Percentiles rank a stretch among this genome's conserved stretches.
phyloP scores from a whole-genome alignment of 371 early-diverging fungal genomes.

The Entomophthora muscae region DNA sequence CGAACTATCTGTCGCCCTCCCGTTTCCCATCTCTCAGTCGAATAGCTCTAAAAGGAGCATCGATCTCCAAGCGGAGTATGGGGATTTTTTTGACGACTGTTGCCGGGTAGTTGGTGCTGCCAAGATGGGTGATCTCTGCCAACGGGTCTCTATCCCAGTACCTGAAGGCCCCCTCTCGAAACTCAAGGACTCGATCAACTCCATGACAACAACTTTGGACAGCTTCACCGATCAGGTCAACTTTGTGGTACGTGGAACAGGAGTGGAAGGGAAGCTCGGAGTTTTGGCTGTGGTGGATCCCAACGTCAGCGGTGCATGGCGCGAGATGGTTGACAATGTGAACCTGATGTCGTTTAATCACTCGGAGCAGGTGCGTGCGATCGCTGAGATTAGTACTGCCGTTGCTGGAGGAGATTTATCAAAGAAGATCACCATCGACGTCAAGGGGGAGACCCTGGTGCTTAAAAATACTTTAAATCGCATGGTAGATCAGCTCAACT shows the following conservation, averaged over 20 bases:
- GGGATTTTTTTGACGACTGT: conserved; percentile 10
- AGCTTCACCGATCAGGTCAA: conserved; percentile 32
- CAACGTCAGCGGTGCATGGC: conserved; percentile 45
- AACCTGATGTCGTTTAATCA: conserved; percentile 45
- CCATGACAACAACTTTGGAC: conserved; percentile 40
- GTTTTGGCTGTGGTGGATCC: conserved; percentile 30
- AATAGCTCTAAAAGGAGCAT: not conserved
- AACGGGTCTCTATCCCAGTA: conserved; percentile 8
- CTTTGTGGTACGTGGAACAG: conserved; percentile 38
- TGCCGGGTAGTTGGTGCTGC: conserved; percentile 10
- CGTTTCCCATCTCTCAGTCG: too few species aligned
- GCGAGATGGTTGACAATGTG: conserved; percentile 41
- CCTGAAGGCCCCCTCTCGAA: conserved; percentile 14
- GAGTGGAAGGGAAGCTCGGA: conserved; percentile 43
- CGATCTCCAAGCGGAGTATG: not conserved
- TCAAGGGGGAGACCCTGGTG: conserved; percentile 43
- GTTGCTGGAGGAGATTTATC: conserved; percentile 53
- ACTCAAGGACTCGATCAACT: conserved; percentile 35
- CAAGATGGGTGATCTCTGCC: conserved; percentile 11
- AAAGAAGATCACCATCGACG: conserved; percentile 40
- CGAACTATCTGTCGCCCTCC: too few species aligned
- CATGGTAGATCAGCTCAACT: conserved; percentile 34
- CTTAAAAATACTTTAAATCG: conserved; percentile 50
- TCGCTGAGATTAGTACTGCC: conserved; percentile 49
- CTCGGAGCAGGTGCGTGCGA: conserved; percentile 50